Evolutionary conservation across 2,329 filamentous ascomycete species (phyloP).

Genomic region (Podosphaera fusca): DNA sequence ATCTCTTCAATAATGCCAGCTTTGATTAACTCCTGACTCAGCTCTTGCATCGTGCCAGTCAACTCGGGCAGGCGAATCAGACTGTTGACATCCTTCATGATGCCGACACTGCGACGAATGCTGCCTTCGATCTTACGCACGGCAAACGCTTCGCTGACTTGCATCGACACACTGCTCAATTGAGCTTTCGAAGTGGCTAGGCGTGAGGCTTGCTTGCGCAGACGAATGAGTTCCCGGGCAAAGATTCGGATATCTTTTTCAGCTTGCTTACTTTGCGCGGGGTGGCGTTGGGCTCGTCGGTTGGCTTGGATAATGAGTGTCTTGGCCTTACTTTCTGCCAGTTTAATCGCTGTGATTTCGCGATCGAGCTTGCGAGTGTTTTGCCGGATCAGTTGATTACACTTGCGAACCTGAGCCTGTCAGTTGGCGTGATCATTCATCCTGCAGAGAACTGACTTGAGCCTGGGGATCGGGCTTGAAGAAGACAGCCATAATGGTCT

Average conservation of each 20-base stretch:
- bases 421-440: constrained; percentile 2
- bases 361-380: constrained; percentile 91
- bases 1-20: constrained; percentile 97
- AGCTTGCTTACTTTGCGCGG: constrained; percentile 56
- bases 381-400: constrained; percentile 66
- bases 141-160: constrained; percentile 89
- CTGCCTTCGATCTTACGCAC: constrained; percentile 89
- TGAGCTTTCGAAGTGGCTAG: constrained; percentile 78
- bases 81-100: constrained; percentile 92
- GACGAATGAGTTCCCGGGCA: constrained; percentile 64
- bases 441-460: constrained; percentile 37
- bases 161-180: constrained; percentile 82
- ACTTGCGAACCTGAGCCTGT: constrained; percentile 60
- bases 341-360: constrained; percentile 59
- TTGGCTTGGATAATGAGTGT: constrained; percentile 66
- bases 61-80: constrained; percentile 69
- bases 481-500: constrained; percentile 67
- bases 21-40: constrained; percentile 72
- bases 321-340: constrained; percentile 64
- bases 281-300: constrained; percentile 58
- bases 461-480: constrained; percentile 81
- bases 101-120: constrained; percentile 63
- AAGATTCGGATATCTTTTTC: constrained; percentile 67
- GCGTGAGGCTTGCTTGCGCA: constrained; percentile 51
- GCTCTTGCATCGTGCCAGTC: constrained; percentile 68